Percentiles rank a stretch among this genome's conserved stretches.
Evolutionary conservation across 768 basidiomycete genomes (phyloP).

Genomic region (Rhizopogon vesiculosus): DNA sequence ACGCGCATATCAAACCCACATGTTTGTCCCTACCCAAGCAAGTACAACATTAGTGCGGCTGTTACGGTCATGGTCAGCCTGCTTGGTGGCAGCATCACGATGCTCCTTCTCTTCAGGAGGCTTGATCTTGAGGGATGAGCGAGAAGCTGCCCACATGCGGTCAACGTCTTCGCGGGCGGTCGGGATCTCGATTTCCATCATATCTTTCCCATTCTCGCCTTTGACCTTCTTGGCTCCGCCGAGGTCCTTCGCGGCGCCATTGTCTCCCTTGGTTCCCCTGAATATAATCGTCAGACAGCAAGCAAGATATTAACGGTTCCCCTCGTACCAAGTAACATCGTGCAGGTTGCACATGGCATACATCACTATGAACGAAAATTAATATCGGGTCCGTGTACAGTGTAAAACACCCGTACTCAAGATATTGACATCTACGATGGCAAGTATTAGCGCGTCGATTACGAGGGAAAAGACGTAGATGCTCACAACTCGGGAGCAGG

Average conservation of each 20-base stretch:
- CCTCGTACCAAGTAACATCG: conserved; percentile 70
- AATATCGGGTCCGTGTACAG: neutral
- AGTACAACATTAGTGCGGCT: conserved; percentile 83
- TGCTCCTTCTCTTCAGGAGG: conserved; percentile 74
- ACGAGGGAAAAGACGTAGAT: neutral
- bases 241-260: conserved; percentile 81
- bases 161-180: conserved; percentile 85
- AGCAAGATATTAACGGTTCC: neutral
- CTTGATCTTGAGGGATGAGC: conserved; percentile 61
- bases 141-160: conserved; percentile 77
- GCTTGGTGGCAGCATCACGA: conserved; percentile 84
- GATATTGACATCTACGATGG: conserved; percentile 64
- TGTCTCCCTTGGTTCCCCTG: conserved; percentile 91
- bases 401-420: conserved; percentile 43
- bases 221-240: conserved; percentile 89
- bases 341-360: conserved; percentile 93
- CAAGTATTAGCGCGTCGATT: conserved; percentile 6
- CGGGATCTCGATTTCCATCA: conserved; percentile 83
- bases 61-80: conserved; percentile 81
- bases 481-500: conserved; percentile 71
- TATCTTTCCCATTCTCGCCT: conserved; percentile 77
- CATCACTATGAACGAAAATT: conserved; percentile 50
- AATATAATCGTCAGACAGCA: neutral
- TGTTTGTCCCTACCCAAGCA: conserved; percentile 81
- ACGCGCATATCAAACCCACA: conserved; percentile 40